A percentile compares a stretch with the other conserved stretches of the same genome.
These are phyloP conservation scores for Amylocystis lapponica DNA, from an alignment of 768 basidiomycete species.

Conservation along the genomic window DNA sequence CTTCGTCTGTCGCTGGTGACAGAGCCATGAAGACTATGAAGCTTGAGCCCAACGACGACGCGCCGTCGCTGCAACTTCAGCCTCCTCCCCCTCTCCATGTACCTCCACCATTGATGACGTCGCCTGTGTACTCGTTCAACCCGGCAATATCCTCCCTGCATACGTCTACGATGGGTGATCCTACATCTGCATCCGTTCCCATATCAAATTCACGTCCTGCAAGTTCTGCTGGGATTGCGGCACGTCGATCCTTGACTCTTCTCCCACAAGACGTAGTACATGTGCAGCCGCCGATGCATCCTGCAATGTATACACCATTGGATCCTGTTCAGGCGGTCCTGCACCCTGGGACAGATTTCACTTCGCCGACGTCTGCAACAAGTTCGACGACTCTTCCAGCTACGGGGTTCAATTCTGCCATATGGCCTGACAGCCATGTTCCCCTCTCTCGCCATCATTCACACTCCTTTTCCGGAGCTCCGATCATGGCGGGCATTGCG, in stretches of 20 bases:
- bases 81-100: conserved; percentile 5
- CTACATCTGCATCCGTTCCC: conserved; percentile 23
- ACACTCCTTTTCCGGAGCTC: conserved; percentile 16
- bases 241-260: conserved; percentile 11
- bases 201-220: conserved; percentile 17
- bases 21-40: conserved; percentile 43
- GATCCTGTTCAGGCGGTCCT: not conserved
- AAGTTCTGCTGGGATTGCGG: conserved; percentile 18
- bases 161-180: conserved; percentile 23
- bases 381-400: conserved; percentile 1
- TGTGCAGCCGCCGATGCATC: conserved; percentile 6
- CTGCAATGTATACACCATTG: not conserved
- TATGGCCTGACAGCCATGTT: conserved; percentile 12
- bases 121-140: conserved; percentile 21
- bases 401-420: conserved; percentile 5
- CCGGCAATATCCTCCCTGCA: conserved; percentile 10
- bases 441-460: conserved; percentile 11
- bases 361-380: not conserved
- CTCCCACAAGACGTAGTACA: no score
- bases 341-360: not conserved
- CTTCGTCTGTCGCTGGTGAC: conserved; percentile 40
- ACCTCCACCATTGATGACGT: conserved; percentile 13
- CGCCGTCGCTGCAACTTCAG: conserved; percentile 21
- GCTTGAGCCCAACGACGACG: conserved; percentile 43
- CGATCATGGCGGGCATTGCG: conserved; percentile 8